Base-by-base conservation (phyloP, 495 filamentous ascomycete genomes). In the Evernia prunastri region DNA sequence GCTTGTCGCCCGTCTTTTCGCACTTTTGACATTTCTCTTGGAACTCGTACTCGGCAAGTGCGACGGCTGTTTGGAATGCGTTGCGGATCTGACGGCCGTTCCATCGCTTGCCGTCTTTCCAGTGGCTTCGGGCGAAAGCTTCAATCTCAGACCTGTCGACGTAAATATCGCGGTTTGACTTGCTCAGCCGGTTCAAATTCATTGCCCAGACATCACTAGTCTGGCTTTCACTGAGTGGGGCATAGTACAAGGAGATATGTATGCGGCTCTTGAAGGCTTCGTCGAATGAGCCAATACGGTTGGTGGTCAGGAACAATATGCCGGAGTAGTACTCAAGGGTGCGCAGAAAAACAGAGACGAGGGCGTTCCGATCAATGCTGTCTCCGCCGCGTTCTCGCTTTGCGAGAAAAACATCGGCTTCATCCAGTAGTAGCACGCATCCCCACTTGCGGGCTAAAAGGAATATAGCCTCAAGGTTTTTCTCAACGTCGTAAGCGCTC, bases 361-460 rank as follows among this genome's bases (percentile, higher is more conserved):
- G 63, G 15, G 29, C 60, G 42, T 73, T 75, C 15, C 68, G 60
- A 13, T 39, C 20, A 13, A 75, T 20, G 47, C 68, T 67, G 15
- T 59, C 45, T 12, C 45, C 63, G 69, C 75, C 71, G 47, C 74
- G 77, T 17, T 73, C 66, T 10, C 77, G 73, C 59, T 72, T 78
- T 70, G 86, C 81, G 23, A 89, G 77, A 75, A 88, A 88, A 11
- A 88, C 82, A n/a, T n/a, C 87, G 47, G 82, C 84, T 72, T 90
- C 86, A 59, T 89, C 87, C 1, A 90, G 75, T 0, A 85, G 72
- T 0, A 84, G 71, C 47, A 83, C 75, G 13, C 77, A 75, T 35
- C 67, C 53, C 71, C 70, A 73, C 17, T 20, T 49, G 15, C 47
- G 27, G n/a, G 53, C 59, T 8, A 60, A 54, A 27, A 64, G 69